phyloP scores from a whole-genome alignment of 169 alveolate species.

The Cyclospora cayetanensis region DNA sequence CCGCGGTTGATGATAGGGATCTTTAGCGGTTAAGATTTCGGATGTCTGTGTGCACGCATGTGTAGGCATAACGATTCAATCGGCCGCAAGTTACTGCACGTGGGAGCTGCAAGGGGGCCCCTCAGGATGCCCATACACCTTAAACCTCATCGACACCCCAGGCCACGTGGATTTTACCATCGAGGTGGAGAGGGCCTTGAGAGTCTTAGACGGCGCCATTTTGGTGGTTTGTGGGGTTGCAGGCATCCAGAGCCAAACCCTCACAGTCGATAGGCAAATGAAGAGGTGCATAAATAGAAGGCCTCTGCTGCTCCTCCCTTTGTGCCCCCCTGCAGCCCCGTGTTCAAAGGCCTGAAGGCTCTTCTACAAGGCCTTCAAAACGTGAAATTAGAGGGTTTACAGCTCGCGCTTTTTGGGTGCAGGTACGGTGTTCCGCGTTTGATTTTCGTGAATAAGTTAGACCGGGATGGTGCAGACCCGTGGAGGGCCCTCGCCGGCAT shows the following conservation, averaged over 20 bases:
- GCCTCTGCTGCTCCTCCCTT: no score
- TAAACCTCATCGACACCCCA: conserved; percentile 98
- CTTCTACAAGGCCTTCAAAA: no score
- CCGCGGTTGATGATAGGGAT: no score
- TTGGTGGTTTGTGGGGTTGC: conserved; percentile 95
- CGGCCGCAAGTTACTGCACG: conserved; percentile 94
- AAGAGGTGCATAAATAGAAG: conserved; percentile 84
- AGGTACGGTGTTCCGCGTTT: conserved; percentile 93
- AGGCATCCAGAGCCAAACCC: conserved; percentile 97
- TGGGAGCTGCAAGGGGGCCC: conserved; percentile 84
- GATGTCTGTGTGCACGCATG: no score
- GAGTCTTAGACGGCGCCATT: conserved; percentile 97
- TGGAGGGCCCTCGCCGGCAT: conserved; percentile 85
- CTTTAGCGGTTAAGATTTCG: no score
- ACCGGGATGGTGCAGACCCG: conserved; percentile 97
- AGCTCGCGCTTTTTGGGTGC: background rate
- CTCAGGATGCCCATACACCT: conserved; percentile 70
- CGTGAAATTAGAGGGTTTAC: background rate
- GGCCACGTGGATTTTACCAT: conserved; percentile 99
- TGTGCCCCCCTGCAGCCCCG: no score
- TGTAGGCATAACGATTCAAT: conserved; percentile 95
- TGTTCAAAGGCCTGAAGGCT: no score
- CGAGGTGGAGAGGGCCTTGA: conserved; percentile 96
- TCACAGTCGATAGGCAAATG: conserved; percentile 97
- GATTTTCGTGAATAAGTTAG: conserved; percentile 94